Base-by-base conservation (phyloP, 2,329 filamentous ascomycete genomes). In the Trichophyton verrucosum region DNA sequence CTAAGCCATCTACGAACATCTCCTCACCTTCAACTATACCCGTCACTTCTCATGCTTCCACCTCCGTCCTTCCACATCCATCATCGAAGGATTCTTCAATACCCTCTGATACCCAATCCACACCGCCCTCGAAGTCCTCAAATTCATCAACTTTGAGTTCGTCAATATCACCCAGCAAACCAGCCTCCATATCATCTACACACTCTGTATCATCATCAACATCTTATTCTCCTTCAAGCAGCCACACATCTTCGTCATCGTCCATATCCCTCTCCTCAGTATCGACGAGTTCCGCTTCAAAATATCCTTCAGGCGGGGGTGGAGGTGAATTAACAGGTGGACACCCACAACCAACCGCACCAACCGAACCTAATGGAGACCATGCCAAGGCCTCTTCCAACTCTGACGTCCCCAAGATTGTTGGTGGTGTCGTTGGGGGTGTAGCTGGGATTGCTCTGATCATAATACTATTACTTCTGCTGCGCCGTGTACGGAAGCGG, bases 361-460 rank as follows among this genome's bases (percentile, higher is more conserved):
- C 51, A n/a, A 36, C 51, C 33, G 24, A 55, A 55, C n/a, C 61
- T n/a, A 57, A 44, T 11, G 58, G 58, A 17, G 47, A 51, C 20
- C 30, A 20, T 33, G 30, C 63, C 15, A 55, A 53, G n/a, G 27
- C 60, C 13, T 58, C 61, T 15, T 59, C 66, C 20, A 67, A 63
- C 33, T 67, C 68, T 36, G 71, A 75, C 51, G 82, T 80, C 24
- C 78, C 78, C 15, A 77, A 78, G 62, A 79, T 86, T 2, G 81
- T 84, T 20, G 83, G 83, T 6, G 82, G 82, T 55, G 81, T 86
- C n/a, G 76, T 86, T 27, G 83, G 83, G 15, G 82, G 82, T 53
- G 76, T 84, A 57, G 82, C 82, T 38, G 83, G 82, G 30, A 67
- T 81, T 38, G 79, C 81, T 11, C 68, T 82, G 6, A 67, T 82